Evolutionary conservation across 2,329 filamentous ascomycete species (phyloP).

Genomic region (Zymoseptoria ardabiliae): DNA sequence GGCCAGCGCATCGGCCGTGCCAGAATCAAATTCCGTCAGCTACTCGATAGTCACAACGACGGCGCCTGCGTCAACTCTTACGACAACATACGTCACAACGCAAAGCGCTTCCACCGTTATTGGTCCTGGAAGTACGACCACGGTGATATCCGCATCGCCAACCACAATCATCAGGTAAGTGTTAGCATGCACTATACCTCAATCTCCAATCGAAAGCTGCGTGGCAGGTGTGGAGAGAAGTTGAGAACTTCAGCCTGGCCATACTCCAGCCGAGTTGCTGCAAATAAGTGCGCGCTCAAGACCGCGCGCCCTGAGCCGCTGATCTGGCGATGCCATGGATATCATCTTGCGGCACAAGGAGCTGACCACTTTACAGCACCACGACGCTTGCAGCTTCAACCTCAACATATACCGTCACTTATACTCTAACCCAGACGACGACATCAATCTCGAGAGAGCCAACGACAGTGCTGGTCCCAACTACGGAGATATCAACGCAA

Average conservation of each 20-base stretch:
- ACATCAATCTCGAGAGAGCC: constrained; percentile 1
- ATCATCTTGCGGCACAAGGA: background rate
- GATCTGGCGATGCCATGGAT: background rate
- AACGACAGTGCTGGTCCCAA: background rate
- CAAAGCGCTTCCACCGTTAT: background rate
- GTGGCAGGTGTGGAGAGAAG: no score
- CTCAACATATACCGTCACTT: background rate
- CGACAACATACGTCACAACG: background rate
- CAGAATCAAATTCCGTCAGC: background rate
- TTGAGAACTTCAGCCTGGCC: background rate
- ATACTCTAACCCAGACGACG: background rate
- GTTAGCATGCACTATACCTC: background rate
- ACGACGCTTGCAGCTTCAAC: background rate
- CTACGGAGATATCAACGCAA: background rate
- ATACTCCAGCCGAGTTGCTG: background rate
- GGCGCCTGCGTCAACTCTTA: background rate
- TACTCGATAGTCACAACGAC: background rate
- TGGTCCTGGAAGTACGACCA: background rate
- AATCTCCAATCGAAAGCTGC: background rate
- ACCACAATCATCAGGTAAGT: background rate
- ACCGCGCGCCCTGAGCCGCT: background rate
- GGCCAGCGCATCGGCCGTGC: background rate
- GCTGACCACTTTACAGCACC: background rate
- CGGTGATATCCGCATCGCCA: background rate
- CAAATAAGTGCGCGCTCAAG: background rate